Conservation (phyloP, 352 stramenopile species). For the Phytophthora sp. region DNA sequence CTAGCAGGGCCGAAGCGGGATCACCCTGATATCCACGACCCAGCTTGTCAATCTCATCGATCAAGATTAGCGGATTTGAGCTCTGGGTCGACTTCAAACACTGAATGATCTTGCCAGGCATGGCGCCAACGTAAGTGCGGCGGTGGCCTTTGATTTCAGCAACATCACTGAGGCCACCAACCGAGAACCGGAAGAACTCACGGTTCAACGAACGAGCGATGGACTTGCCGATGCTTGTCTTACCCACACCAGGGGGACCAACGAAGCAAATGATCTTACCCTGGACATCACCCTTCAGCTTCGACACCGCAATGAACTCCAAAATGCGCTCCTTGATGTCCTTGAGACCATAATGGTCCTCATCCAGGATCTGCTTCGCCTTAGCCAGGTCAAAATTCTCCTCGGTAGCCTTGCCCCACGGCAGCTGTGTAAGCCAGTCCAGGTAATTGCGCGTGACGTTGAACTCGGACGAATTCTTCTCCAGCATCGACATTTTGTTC, state of each 20-base stretch:
- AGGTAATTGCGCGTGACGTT: slow-evolving; percentile 99
- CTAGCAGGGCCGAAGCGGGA: slow-evolving; percentile 95
- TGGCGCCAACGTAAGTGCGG: slow-evolving; percentile 98
- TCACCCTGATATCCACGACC: slow-evolving; percentile 92
- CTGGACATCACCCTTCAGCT: slow-evolving; percentile 95
- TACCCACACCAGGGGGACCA: slow-evolving; percentile 94
- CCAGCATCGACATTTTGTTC: slow-evolving; percentile 96
- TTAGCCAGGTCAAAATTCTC: slow-evolving; percentile 97
- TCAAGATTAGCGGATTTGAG: slow-evolving; percentile 98
- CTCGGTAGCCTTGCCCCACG: slow-evolving; percentile 95
- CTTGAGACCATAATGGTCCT: slow-evolving; percentile 98
- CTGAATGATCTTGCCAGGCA: slow-evolving; percentile 99
- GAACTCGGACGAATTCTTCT: slow-evolving; percentile 99
- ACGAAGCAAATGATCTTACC: slow-evolving; percentile 98
- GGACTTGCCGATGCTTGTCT: slow-evolving; percentile 96
- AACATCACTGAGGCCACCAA: slow-evolving; percentile 97
- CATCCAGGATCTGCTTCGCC: slow-evolving; percentile 94
- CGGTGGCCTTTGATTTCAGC: slow-evolving; percentile 99
- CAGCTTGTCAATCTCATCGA: slow-evolving; percentile 96
- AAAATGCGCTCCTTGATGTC: slow-evolving; percentile 99
- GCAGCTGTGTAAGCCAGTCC: slow-evolving; percentile 98
- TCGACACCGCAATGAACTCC: slow-evolving; percentile 99
- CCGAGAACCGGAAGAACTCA: slow-evolving; percentile 98
- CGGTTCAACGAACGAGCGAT: slow-evolving; percentile 96
- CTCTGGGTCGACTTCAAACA: slow-evolving; percentile 97